Percentiles rank a stretch among this genome's conserved stretches.
Evolutionary conservation across 257 asterid species (phyloP).

Genomic region (Solanum boliviense): DNA sequence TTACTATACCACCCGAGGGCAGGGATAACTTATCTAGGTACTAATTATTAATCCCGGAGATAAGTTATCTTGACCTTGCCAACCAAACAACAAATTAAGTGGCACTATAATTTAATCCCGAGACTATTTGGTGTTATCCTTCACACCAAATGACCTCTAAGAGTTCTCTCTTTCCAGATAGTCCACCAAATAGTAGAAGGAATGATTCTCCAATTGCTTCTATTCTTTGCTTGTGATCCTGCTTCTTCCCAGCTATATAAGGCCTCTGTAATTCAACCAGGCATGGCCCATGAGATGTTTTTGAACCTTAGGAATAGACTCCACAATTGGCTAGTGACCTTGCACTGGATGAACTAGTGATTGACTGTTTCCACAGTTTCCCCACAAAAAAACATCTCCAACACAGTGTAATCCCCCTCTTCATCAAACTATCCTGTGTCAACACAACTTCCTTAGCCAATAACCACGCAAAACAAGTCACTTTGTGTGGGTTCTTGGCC

Average conservation of each 20-base stretch:
- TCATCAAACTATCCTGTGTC: not conserved
- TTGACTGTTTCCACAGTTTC: not conserved
- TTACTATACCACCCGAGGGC: no score
- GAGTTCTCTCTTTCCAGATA: not conserved
- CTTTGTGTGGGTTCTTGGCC: not conserved
- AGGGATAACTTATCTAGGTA: no score
- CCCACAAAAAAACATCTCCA: not conserved
- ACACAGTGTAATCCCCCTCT: not conserved
- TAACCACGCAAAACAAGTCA: not conserved
- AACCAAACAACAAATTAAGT: not conserved
- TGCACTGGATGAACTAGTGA: not conserved
- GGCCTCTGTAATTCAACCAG: not conserved
- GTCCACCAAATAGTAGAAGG: not conserved
- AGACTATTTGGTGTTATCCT: not conserved
- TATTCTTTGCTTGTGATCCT: not conserved
- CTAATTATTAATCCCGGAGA: no score
- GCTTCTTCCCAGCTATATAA: not conserved
- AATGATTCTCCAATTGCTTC: not conserved
- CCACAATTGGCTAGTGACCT: not conserved
- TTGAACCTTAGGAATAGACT: not conserved
- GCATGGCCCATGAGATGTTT: not conserved
- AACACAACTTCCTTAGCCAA: not conserved
- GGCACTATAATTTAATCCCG: not conserved
- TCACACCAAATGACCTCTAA: not conserved
- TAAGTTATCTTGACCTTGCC: not conserved